phyloP scores from a whole-genome alignment of 2,329 filamentous ascomycete species.

The Paraphaeosphaeria minitans region DNA sequence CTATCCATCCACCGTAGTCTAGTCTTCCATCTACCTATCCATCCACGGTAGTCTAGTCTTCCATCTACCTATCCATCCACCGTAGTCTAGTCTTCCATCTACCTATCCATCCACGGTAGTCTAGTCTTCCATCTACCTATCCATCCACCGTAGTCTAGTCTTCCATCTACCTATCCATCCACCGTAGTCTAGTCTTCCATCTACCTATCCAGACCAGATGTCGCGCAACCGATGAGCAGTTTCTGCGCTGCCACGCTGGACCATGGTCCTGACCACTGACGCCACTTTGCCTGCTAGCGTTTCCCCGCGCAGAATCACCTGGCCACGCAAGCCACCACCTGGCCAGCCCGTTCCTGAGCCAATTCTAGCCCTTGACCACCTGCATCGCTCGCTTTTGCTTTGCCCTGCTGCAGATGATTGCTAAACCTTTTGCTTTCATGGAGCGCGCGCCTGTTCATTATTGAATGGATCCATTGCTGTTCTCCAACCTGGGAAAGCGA shows the following conservation, averaged over 20 bases:
- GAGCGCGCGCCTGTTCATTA: background rate
- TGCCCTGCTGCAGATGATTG: slow-evolving; percentile 7
- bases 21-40: no score
- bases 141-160: no score
- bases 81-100: no score
- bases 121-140: no score
- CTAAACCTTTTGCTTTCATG: no score
- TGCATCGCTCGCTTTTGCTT: slow-evolving; percentile 9
- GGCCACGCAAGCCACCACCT: slow-evolving; percentile 9
- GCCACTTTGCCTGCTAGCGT: slow-evolving; percentile 24
- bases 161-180: no score
- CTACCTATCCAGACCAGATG: no score
- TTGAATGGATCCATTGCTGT: slow-evolving; percentile 11
- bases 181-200: no score
- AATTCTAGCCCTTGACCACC: slow-evolving; percentile 23
- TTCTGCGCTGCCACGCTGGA: slow-evolving; percentile 8
- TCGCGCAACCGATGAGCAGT: slow-evolving; percentile 12
- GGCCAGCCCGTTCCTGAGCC: slow-evolving; percentile 25
- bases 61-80: no score
- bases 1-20: no score
- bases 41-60: no score
- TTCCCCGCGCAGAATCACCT: slow-evolving; percentile 33
- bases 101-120: no score
- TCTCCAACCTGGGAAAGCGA: slow-evolving; percentile 1
- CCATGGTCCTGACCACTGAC: slow-evolving; percentile 10